These are phyloP conservation scores for Xylariaceae sp. DNA, from an alignment of 2,329 filamentous ascomycete genomes.

Conservation along the genomic window DNA sequence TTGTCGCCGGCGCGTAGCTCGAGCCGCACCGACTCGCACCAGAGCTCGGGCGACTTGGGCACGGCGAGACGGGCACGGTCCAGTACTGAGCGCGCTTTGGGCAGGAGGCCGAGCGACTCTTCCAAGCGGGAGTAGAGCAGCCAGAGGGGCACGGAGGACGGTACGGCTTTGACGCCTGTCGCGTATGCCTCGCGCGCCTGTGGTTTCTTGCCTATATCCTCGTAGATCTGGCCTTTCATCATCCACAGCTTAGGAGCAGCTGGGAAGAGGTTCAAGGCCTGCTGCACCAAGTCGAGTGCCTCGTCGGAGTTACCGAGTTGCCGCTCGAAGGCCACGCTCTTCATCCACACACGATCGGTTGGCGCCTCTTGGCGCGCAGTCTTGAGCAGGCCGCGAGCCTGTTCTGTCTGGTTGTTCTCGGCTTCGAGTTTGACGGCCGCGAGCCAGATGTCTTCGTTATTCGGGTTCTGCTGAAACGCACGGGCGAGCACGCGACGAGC, in stretches of 20 bases:
- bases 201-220: constrained; percentile 69
- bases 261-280: constrained; percentile 82
- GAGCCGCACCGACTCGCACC: constrained; percentile 89
- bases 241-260: constrained; percentile 88
- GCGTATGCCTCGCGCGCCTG: constrained; percentile 87
- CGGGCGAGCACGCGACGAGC: constrained; percentile 79
- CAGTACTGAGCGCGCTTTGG: constrained; percentile 90
- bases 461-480: constrained; percentile 91
- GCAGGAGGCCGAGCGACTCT: constrained; percentile 73
- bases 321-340: constrained; percentile 88
- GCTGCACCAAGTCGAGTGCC: constrained; percentile 80
- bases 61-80: constrained; percentile 85
- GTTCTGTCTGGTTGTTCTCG: constrained; percentile 74
- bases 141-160: constrained; percentile 81
- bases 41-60: constrained; percentile 77
- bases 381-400: constrained; percentile 74
- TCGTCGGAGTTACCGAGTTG: constrained; percentile 73
- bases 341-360: constrained; percentile 96
- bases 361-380: constrained; percentile 83
- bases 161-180: constrained; percentile 80
- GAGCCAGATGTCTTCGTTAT: constrained; percentile 97
- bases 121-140: constrained; percentile 83
- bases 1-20: constrained; percentile 83
- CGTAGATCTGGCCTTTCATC: constrained; percentile 98
- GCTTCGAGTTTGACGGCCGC: constrained; percentile 94